Evolutionary conservation across 768 basidiomycete genomes (phyloP), one percentile per base, ranked within the genome.

Genomic region (Strobilomyces dryophilus): DNA sequence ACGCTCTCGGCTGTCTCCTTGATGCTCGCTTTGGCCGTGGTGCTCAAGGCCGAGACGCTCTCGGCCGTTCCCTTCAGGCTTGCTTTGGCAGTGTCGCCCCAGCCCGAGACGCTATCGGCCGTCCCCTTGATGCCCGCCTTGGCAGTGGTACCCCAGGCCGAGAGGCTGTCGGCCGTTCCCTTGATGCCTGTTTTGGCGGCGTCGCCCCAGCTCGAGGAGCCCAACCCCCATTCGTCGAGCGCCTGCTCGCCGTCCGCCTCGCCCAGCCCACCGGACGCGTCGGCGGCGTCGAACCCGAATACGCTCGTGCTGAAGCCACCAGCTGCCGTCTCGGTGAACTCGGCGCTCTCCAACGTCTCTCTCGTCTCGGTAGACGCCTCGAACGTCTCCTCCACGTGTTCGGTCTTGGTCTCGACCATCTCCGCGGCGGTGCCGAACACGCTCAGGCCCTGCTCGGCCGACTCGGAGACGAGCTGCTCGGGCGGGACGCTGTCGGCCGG

Each of bases 401-500:
- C 58, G 14, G 35, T 11, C 8, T 8, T 39, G 7, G 52, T 20
- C 32, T 63, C 57, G 20, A 44, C 6, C 3, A 48, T 3, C 42
- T 61, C 55, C 1, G 51, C 14, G 17, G 34, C 27, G 31, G 32
- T 1, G 1, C 8, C 17, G 10, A 32, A 5, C 29, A 51, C 58
- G 29, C 29, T 24, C 4, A 24, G 24, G 4, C 24, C 5, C 29
- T 6, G 9, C n/a, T 18, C 46, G 20, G 34, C 17, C 12, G 52
- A 26, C 34, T 47, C 66, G 11, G 18, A 35, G 15, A 27, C 11
- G 31, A 63, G 45, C n/a, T 60, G 54, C 7, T 69, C 63, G 26
- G 53, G 50, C 9, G 69, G 69, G 18, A 58, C 43, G 15, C 60
- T 56, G 35, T 71, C 68, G 31, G 67, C 67, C 1, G 67, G 67